Base-by-base conservation (phyloP, 345 rosid species). In the Turritis glabra region DNA sequence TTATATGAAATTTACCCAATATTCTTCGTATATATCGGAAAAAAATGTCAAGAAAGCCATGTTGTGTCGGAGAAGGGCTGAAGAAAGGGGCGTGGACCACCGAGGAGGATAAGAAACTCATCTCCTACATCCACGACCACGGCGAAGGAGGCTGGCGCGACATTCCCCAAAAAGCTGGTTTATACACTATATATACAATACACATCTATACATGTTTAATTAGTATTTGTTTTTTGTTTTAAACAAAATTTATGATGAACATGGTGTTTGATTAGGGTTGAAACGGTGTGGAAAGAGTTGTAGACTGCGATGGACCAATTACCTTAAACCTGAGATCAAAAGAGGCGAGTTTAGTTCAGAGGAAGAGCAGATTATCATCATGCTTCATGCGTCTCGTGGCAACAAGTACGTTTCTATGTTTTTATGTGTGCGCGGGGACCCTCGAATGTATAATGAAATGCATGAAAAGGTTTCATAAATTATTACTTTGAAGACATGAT, bases 231-330 rank as follows among this genome's bases (percentile, higher is more conserved):
- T 35, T 8, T 4, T 33, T 9, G 1, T 25, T 13, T 7, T 22
- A 23, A 43, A 13, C 32, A 37, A 13, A 3, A 40, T 1, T 33
- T 22, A 7, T 76, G 18, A 22, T 53, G 25, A 53, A n/a, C 18
- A 8, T 40, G 41, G 13, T 69, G 32, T 64, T 63, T 64, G 19
- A 17, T 13, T 37, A 82, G 85, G 83, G 41, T 74, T 82, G 44
- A 76, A 77, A 55, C 79, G 85, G 14, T 80, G 85, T 67, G 85
- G 85, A 58, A 82, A 82, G 81, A 82, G 85, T 69, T 82, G 85
- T 56, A 80, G 85, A 64, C 65, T 82, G 47, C 50, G 85, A 67
- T 82, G 85, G 85, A 75, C 70, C 13, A 82, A 82, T 43, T 82
- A 82, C 58, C 69, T 82, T 3, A 77, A 77, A 55, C 85, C 85